Evolutionary conservation across 2,329 filamentous ascomycete species (phyloP).

Genomic region (Pseudogymnoascus sp.): DNA sequence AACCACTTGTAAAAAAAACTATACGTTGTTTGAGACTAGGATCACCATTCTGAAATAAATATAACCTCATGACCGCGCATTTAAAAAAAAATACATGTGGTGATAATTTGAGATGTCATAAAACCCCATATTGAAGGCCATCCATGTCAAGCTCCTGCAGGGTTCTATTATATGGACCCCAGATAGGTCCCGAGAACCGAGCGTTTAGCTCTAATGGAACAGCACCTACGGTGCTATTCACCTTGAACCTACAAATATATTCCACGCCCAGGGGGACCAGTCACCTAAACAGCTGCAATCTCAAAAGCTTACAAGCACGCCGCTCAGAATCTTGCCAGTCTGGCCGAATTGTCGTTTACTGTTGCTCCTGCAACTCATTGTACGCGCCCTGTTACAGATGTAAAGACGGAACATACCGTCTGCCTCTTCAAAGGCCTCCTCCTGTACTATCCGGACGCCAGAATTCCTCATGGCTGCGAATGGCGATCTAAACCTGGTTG

Average conservation of each 20-base stretch:
- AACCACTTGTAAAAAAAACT: neutral
- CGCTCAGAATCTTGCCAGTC: neutral
- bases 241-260: constrained; percentile 7
- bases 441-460: neutral
- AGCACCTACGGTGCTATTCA: neutral
- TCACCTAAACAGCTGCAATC: neutral
- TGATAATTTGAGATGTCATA: neutral
- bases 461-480: constrained; percentile 37
- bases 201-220: neutral
- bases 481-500: constrained; percentile 50
- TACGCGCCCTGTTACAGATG: neutral
- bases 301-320: neutral
- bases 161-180: neutral
- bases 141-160: constrained; percentile 1
- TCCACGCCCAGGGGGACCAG: neutral
- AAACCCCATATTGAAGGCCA: neutral
- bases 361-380: neutral
- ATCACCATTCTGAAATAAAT: neutral
- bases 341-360: neutral
- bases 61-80: neutral
- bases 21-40: neutral
- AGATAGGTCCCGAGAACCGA: constrained; percentile 1
- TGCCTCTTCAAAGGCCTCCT: constrained; percentile 2
- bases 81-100: neutral
- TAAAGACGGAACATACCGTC: constrained; percentile 5